A percentile compares a stretch with the other conserved stretches of the same genome.
Conservation (phyloP, 2,329 filamentous ascomycete genomes). For the Fusarium nanum region DNA sequence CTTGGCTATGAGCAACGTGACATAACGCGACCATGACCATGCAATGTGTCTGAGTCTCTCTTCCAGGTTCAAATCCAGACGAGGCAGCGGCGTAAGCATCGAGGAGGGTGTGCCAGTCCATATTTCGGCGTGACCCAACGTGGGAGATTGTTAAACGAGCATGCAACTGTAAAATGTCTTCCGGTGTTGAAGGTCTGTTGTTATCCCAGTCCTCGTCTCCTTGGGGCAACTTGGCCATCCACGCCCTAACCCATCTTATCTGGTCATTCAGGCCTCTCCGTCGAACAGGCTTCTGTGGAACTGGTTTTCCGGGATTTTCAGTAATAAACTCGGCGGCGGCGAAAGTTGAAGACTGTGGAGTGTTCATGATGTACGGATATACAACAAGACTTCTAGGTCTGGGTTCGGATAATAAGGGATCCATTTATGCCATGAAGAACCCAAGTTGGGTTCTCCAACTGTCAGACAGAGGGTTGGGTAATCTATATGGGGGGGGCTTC, state of each 20-base stretch:
- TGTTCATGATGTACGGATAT: constrained; percentile 34
- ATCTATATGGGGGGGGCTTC: constrained; percentile 38
- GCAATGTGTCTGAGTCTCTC: constrained; percentile 43
- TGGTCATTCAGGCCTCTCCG: constrained; percentile 43
- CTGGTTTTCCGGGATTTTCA: constrained; percentile 42
- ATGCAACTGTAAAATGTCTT: constrained; percentile 38
- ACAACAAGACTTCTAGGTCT: constrained; percentile 27
- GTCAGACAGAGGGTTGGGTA: constrained; percentile 32
- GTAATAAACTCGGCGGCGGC: constrained; percentile 43
- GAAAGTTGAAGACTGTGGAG: constrained; percentile 33
- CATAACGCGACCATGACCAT: constrained; percentile 45
- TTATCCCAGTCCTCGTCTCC: constrained; percentile 46
- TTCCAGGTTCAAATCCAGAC: constrained; percentile 37
- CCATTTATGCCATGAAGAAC: constrained; percentile 36
- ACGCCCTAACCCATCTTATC: constrained; percentile 44
- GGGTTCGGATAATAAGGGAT: constrained; percentile 17
- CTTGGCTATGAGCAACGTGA: constrained; percentile 42
- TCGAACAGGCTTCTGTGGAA: constrained; percentile 42
- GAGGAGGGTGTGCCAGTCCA: constrained; percentile 43
- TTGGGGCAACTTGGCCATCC: constrained; percentile 45
- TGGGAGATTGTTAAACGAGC: constrained; percentile 38
- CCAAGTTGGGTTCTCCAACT: constrained; percentile 23
- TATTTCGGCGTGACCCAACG: constrained; percentile 33
- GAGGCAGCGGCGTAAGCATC: constrained; percentile 41
- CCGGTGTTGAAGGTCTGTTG: constrained; percentile 40